Evolutionary conservation across 2,329 filamentous ascomycete genomes (phyloP).

Genomic region (Trichoderma endophyticum): DNA sequence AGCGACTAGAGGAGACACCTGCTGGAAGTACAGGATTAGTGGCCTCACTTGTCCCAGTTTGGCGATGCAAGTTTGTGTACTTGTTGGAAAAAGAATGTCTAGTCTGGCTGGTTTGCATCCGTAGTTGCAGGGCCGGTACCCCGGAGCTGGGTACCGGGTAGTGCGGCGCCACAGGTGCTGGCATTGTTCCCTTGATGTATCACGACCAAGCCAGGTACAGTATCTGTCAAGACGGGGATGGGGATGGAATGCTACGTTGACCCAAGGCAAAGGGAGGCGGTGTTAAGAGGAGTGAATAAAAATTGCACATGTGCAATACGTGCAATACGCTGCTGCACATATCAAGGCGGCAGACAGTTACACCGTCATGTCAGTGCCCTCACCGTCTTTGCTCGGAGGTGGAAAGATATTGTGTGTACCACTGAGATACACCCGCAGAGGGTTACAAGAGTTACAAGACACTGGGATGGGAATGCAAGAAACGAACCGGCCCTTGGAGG

Average conservation of each 20-base stretch:
- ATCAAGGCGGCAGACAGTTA: neutral
- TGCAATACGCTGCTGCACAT: neutral
- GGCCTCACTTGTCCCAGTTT: constrained; percentile 6
- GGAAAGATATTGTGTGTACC: neutral
- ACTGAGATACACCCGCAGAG: neutral
- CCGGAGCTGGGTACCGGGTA: constrained; percentile 3
- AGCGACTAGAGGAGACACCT: neutral
- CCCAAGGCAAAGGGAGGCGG: neutral
- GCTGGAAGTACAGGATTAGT: constrained; percentile 1
- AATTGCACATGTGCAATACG: neutral
- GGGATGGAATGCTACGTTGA: neutral
- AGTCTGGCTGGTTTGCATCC: constrained; percentile 3
- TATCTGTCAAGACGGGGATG: neutral
- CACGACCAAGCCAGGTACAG: neutral
- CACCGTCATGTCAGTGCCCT: neutral
- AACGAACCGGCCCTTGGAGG: neutral
- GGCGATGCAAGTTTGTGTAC: neutral
- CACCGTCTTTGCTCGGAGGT: neutral
- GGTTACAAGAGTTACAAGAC: neutral
- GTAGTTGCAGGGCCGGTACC: neutral
- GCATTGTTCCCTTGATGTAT: neutral
- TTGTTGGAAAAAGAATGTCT: neutral
- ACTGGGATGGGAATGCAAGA: neutral
- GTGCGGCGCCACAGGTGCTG: constrained; percentile 4
- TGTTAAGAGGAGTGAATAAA: neutral